phyloP scores from a whole-genome alignment of 2,329 filamentous ascomycete genomes.

The Cytospora piceicola region DNA sequence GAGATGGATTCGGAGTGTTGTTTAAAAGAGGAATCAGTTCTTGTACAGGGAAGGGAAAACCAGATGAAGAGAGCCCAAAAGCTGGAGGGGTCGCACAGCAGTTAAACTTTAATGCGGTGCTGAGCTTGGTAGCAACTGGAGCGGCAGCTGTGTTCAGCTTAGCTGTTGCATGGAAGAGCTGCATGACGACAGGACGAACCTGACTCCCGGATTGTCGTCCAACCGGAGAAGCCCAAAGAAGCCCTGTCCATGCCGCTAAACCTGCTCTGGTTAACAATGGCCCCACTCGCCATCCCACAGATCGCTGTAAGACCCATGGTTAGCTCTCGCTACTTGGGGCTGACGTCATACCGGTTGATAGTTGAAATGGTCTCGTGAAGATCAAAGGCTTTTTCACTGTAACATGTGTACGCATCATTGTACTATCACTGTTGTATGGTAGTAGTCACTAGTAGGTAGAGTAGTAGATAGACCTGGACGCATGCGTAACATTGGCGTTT shows the following conservation, averaged over 20 bases:
- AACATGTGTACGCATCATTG: conserved; percentile 1
- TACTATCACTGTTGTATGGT: background rate
- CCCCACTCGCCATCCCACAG: conserved; percentile 1
- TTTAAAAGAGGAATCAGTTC: background rate
- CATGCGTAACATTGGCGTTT: background rate
- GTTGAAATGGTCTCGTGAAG: conserved; percentile 6
- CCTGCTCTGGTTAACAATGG: background rate
- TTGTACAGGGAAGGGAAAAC: background rate
- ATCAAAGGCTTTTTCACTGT: background rate
- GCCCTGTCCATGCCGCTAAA: conserved; percentile 1
- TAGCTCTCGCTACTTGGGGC: background rate
- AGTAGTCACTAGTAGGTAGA: background rate
- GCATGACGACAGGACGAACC: conserved; percentile 20
- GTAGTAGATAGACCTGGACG: background rate
- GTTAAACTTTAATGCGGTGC: conserved; percentile 1
- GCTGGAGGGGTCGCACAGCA: conserved; percentile 4
- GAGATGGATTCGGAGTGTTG: background rate
- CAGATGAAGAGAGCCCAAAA: background rate
- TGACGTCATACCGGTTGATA: conserved; percentile 15
- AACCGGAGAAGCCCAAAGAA: conserved; percentile 15
- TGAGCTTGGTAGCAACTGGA: background rate
- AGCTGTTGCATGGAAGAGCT: conserved; percentile 8
- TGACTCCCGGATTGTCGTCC: conserved; percentile 12
- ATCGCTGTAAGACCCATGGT: conserved; percentile 3
- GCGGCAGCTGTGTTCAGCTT: background rate